Evolutionary conservation across 73 alveolate genomes (phyloP), one percentile per base, ranked within the genome.

Genomic region (Paramecium primaurelia): DNA sequence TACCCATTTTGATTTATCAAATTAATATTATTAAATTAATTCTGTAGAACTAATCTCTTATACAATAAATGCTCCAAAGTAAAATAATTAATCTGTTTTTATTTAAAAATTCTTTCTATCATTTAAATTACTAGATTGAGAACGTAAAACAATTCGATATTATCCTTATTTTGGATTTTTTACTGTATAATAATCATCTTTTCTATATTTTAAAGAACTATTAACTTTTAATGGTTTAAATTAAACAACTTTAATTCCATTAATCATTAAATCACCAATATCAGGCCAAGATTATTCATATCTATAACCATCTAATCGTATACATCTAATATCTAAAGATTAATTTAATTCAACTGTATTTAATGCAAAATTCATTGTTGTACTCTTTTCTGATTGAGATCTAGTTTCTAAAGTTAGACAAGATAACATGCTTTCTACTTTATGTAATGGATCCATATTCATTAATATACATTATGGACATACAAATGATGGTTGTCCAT

Each of bases 161-260:
- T 68, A 26, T 12, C 84, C 84, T 68, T 68, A 68, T 68, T 68
- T 68, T 14, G 47, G 45, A 26, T 68, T 68, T 4, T 32, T 34
- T 8, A 68, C 30, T 14, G 51, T 32, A 7, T 32, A 68, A 6
- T 68, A 32, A 16, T 68, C 84, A 68, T 68, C 84, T 11, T 68
- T 68, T 68, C 84, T 68, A 68, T 68, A 68, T 26, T 68, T 68
- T 68, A 68, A 28, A 68, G 84, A 68, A 68, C 84, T 68, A 12
- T 68, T 68, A 7, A 68, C 47, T 34, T 28, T 32, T 3, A 68
- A 34, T 12, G 84, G 84, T 34, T 68, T 68, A 28, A 68, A 68
- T 68, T 68, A 28, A 12, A 34, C 47, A 0, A 68, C 84, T 34
- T 68, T 32, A 3, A 34, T 68, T 26, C 84, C 84, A 28, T 68